Percentiles rank a stretch among this genome's conserved stretches.
Evolutionary conservation across 441 rosid species (phyloP).

Genomic region (Croton laevigatus): DNA sequence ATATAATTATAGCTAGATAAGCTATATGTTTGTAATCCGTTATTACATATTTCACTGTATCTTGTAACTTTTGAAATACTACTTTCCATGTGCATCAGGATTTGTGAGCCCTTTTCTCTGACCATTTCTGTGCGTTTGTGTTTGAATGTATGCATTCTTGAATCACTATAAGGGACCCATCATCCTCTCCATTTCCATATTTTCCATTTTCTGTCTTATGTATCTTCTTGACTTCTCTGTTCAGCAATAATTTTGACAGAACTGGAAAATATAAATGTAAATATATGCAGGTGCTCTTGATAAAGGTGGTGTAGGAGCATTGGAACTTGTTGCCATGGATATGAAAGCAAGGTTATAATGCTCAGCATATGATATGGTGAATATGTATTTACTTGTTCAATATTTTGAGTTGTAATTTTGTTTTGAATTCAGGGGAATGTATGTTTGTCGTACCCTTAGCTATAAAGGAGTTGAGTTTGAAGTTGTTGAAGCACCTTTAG

Average conservation of each 20-base stretch:
- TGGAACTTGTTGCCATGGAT: constrained; percentile 99
- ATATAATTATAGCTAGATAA: not conserved
- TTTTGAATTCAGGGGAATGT: constrained; percentile 85
- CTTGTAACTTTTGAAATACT: not conserved
- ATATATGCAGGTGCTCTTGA: constrained; percentile 80
- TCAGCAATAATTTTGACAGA: not conserved
- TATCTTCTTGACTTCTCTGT: constrained; percentile 10
- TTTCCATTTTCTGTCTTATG: not conserved
- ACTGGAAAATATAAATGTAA: constrained; percentile 11
- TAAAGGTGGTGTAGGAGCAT: constrained; percentile 97
- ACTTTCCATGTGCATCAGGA: not conserved
- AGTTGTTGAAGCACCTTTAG: constrained; percentile 91
- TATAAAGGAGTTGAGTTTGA: constrained; percentile 95
- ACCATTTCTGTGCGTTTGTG: not conserved
- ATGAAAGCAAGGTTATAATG: constrained; percentile 93
- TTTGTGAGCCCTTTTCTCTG: not conserved
- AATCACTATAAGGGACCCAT: not conserved
- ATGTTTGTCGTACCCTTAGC: constrained; percentile 98
- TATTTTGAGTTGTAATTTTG: constrained; percentile 21
- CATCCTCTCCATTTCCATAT: not conserved
- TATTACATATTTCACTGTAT: not conserved
- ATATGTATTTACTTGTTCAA: not conserved
- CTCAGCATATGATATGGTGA: constrained; percentile 14
- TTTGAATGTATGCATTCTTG: not conserved
- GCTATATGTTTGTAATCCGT: not conserved